Conservation (phyloP, 2,329 filamentous ascomycete genomes). For the Epichloe sylvatica region DNA sequence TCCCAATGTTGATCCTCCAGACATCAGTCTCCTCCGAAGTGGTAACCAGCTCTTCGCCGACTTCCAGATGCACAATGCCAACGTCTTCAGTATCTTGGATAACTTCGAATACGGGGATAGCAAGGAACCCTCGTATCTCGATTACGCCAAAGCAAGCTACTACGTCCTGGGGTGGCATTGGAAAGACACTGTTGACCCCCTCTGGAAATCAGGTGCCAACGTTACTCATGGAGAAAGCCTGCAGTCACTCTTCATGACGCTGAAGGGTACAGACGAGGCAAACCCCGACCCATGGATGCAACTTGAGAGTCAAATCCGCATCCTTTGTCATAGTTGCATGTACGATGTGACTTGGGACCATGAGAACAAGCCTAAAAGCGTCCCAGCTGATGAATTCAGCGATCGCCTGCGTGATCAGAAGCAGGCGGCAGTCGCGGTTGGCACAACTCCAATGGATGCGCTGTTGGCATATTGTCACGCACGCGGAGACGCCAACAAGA, state of each 20-base stretch:
- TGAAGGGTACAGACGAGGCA: constrained; percentile 3
- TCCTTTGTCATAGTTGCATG: too few species aligned
- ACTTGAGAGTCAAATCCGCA: too few species aligned
- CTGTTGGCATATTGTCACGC: constrained; percentile 19
- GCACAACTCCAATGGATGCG: constrained; percentile 26
- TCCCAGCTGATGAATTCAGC: too few species aligned
- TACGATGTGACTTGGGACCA: too few species aligned
- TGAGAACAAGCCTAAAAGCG: too few species aligned
- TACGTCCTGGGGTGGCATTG: constrained; percentile 28
- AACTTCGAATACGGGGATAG: constrained; percentile 19
- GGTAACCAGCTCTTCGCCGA: constrained; percentile 27
- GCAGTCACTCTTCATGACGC: constrained; percentile 11
- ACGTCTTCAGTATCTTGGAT: constrained; percentile 28
- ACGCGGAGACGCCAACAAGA: neutral
- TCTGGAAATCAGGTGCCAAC: constrained; percentile 4
- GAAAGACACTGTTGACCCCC: constrained; percentile 10
- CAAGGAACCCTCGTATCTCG: neutral
- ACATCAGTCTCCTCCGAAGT: constrained; percentile 8
- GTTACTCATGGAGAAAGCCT: constrained; percentile 8
- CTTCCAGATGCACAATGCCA: constrained; percentile 25
- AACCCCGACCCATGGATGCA: neutral
- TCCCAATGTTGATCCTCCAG: neutral
- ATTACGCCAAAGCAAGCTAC: constrained; percentile 22
- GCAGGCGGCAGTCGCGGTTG: constrained; percentile 11
- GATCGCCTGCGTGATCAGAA: too few species aligned